Conservation (phyloP, 768 basidiomycete genomes). For the Termitomyces sp. region DNA sequence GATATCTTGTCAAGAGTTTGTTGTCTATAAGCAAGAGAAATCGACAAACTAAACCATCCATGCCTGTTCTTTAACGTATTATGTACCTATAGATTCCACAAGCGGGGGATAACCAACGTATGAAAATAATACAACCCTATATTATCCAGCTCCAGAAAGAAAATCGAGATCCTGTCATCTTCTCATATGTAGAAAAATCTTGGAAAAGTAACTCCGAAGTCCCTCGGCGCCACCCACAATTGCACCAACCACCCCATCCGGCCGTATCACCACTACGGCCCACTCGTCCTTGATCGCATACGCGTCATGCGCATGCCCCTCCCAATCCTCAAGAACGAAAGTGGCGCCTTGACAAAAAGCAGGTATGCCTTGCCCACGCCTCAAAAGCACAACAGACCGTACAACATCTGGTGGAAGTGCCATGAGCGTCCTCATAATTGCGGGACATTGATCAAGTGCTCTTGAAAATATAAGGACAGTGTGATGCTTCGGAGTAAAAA, state of each 20-base stretch:
- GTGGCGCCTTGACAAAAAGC: slow-evolving; percentile 31
- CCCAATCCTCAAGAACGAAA: slow-evolving; percentile 5
- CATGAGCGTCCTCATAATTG: slow-evolving; percentile 11
- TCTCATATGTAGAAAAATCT: slow-evolving; percentile 17
- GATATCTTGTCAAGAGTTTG: not conserved
- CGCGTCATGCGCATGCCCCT: slow-evolving; percentile 31
- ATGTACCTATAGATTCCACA: not conserved
- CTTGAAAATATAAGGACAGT: slow-evolving; percentile 34
- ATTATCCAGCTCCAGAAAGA: not conserved
- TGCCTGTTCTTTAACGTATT: not conserved
- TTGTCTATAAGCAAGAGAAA: not conserved
- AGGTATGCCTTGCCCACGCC: slow-evolving; percentile 13
- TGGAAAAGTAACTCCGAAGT: slow-evolving; percentile 27
- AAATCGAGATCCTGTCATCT: not conserved
- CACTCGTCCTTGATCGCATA: slow-evolving; percentile 29
- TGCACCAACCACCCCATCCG: slow-evolving; percentile 40
- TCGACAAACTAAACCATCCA: not conserved
- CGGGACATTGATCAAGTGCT: slow-evolving; percentile 15
- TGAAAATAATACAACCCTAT: not conserved
- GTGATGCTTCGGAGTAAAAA: slow-evolving; percentile 29
- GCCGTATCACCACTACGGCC: slow-evolving; percentile 33
- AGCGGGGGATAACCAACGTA: not conserved
- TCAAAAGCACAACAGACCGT: slow-evolving; percentile 22
- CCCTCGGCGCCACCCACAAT: slow-evolving; percentile 26
- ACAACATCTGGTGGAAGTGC: slow-evolving; percentile 17